Percentiles rank a stretch among this genome's conserved stretches.
phyloP scores from a whole-genome alignment of 805 yeast species.

The Ogataea pignaliae region DNA sequence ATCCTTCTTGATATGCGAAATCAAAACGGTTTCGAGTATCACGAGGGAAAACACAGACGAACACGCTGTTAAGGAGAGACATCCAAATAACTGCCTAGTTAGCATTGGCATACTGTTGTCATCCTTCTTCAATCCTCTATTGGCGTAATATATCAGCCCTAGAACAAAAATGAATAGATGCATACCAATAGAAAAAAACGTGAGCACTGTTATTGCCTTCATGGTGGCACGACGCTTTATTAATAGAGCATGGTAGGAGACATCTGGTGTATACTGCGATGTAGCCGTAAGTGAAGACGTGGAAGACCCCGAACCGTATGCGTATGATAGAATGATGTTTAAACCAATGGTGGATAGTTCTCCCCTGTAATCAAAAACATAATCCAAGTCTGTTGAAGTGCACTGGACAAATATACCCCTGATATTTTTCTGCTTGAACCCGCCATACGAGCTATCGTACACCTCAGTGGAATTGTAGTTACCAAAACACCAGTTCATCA shows the following conservation, averaged over 20 bases:
- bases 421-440: constrained; percentile 2
- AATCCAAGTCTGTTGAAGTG: constrained; percentile 12
- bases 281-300: constrained; percentile 6
- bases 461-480: constrained; percentile 25
- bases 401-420: constrained; percentile 13
- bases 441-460: constrained; percentile 2
- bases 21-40: constrained; percentile 26
- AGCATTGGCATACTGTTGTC: constrained; percentile 30
- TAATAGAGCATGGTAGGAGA: constrained; percentile 20
- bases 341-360: constrained; percentile 39
- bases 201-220: constrained; percentile 27
- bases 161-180: constrained; percentile 29
- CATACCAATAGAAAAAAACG: constrained; percentile 26
- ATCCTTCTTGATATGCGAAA: constrained; percentile 26
- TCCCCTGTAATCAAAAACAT: constrained; percentile 41
- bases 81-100: constrained; percentile 34
- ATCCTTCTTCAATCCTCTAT: constrained; percentile 32
- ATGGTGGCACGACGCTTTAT: constrained; percentile 15
- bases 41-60: constrained; percentile 15
- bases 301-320: constrained; percentile 29
- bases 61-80: constrained; percentile 32
- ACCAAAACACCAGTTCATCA: constrained; percentile 45
- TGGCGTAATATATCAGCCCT: constrained; percentile 34
- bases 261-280: constrained; percentile 22
- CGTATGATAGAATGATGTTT: constrained; percentile 43